Percentiles rank a stretch among this genome's conserved stretches.
phyloP scores from a whole-genome alignment of 306 rosid species.

The Quercus variabilis region DNA sequence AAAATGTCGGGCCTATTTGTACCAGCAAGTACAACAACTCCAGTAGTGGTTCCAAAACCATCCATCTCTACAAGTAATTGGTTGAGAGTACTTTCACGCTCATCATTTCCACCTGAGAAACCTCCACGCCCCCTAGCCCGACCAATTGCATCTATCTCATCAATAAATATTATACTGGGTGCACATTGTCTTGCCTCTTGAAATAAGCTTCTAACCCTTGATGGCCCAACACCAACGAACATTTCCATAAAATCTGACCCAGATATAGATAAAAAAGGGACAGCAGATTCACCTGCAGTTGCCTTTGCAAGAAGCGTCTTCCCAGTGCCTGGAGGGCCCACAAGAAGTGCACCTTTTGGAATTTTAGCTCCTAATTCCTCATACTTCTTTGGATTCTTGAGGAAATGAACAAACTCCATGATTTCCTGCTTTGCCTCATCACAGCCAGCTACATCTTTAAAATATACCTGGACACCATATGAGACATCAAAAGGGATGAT shows the following conservation, averaged over 20 bases:
- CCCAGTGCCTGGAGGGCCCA: slow-evolving; percentile 71
- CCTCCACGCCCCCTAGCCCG: slow-evolving; percentile 65
- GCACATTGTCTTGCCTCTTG: slow-evolving; percentile 69
- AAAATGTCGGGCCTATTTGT: slow-evolving; percentile 64
- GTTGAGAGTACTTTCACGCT: slow-evolving; percentile 62
- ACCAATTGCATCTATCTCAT: slow-evolving; percentile 72
- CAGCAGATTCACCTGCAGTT: slow-evolving; percentile 60
- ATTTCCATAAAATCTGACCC: slow-evolving; percentile 69
- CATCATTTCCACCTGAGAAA: slow-evolving; percentile 52
- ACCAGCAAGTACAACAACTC: slow-evolving; percentile 69
- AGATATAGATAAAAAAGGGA: slow-evolving; percentile 53
- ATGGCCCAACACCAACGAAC: slow-evolving; percentile 64
- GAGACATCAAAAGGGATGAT: not conserved
- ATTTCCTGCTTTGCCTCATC: slow-evolving; percentile 70
- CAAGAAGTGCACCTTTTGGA: slow-evolving; percentile 60
- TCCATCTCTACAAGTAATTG: slow-evolving; percentile 65
- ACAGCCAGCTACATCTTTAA: slow-evolving; percentile 62
- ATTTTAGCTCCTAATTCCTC: slow-evolving; percentile 63
- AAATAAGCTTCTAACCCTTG: slow-evolving; percentile 60
- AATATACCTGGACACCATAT: slow-evolving; percentile 34
- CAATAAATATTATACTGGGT: slow-evolving; percentile 61
- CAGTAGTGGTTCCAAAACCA: slow-evolving; percentile 63
- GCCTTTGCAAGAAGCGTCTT: slow-evolving; percentile 68
- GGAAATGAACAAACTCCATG: slow-evolving; percentile 65
- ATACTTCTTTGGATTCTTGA: slow-evolving; percentile 54